phyloP scores from a whole-genome alignment of 495 filamentous ascomycete species.

The Massariosphaeria phaeospora region DNA sequence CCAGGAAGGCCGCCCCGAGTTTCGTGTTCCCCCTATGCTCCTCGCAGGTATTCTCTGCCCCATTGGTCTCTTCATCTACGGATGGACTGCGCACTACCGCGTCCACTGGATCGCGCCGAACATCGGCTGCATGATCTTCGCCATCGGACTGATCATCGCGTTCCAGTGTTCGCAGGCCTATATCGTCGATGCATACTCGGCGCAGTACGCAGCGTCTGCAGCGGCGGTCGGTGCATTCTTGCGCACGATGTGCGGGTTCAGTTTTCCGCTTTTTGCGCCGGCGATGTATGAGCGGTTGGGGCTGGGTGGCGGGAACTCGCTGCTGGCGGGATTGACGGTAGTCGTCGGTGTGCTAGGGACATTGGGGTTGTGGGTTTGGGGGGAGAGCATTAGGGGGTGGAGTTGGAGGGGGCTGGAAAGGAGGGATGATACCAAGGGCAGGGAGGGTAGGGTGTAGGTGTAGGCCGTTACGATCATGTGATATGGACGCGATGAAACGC shows the following conservation, averaged over 20 bases:
- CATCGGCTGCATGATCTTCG: not conserved
- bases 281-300: slow-evolving; percentile 1
- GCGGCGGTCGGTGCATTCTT: not conserved
- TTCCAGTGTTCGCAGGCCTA: slow-evolving; percentile 6
- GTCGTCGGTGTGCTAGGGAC: not conserved
- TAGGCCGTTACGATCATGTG: no score
- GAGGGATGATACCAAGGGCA: no score
- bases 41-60: no score
- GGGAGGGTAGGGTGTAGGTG: no score
- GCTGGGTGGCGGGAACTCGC: not conserved
- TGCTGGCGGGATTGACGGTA: not conserved
- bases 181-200: not conserved
- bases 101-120: not conserved
- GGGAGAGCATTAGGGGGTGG: not conserved
- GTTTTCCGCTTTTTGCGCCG: slow-evolving; percentile 8
- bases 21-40: no score
- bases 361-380: not conserved
- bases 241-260: not conserved
- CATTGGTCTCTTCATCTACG: no score
- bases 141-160: slow-evolving; percentile 1
- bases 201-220: slow-evolving; percentile 2
- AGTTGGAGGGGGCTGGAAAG: not conserved
- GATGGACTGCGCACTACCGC: not conserved
- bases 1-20: not conserved
- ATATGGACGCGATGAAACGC: no score